phyloP scores from a whole-genome alignment of 139 green algal genomes.

The Pleodorina starrii region DNA sequence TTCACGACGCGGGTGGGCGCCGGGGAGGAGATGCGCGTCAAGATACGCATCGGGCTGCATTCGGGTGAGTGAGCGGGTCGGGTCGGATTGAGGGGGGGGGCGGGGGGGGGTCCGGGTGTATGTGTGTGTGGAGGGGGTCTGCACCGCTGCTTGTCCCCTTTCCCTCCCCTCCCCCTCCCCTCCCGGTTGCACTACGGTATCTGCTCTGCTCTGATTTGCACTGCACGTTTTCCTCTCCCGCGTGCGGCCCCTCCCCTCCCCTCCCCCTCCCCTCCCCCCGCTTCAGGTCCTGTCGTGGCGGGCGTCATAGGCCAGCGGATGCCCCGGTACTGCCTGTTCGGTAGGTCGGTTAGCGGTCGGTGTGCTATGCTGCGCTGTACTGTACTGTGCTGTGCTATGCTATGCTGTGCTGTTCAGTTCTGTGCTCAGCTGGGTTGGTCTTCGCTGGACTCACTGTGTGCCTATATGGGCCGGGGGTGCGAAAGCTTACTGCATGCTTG shows the following conservation, averaged over 20 bases:
- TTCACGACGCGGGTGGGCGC: slow-evolving; percentile 7
- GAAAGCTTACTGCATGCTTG: background rate
- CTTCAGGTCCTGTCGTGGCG: slow-evolving; percentile 23
- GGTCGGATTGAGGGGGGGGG: background rate
- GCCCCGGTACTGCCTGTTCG: slow-evolving; percentile 43
- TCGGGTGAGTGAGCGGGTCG: background rate
- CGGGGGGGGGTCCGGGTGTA: background rate
- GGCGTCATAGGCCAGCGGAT: slow-evolving; percentile 46
- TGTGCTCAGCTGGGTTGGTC: no score
- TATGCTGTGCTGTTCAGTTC: background rate
- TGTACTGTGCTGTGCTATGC: background rate
- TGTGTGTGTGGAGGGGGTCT: no score
- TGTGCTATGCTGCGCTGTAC: background rate
- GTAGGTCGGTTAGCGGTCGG: background rate
- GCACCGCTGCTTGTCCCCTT: no score
- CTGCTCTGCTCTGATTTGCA: no score
- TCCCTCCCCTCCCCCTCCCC: no score
- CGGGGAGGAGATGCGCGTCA: slow-evolving; percentile 29
- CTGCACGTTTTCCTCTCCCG: no score
- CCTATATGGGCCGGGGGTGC: background rate
- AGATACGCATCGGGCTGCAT: slow-evolving; percentile 36
- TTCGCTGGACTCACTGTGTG: no score
- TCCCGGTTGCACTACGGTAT: no score
- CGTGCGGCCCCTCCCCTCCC: background rate
- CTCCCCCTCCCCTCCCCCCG: background rate